Conservation (phyloP, 495 filamentous ascomycete genomes). For the Aspergillus bertholletiae region DNA sequence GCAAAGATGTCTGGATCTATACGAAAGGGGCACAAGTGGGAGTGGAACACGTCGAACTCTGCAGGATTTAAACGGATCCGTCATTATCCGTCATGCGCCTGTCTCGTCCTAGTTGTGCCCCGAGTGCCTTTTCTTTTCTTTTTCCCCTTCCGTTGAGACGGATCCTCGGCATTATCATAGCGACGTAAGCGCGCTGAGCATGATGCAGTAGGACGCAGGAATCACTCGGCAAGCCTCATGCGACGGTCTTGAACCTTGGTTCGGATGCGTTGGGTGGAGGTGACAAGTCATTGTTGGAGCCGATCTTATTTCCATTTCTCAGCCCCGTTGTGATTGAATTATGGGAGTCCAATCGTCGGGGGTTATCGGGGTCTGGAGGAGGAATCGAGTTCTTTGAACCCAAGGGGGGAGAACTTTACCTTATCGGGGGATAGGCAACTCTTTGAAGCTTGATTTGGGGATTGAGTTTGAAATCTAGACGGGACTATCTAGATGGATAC, state of each 20-base stretch:
- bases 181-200: neutral
- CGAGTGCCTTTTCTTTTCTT: neutral
- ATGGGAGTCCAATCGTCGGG: neutral
- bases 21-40: slow-evolving; percentile 2
- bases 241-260: neutral
- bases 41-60: slow-evolving; percentile 7
- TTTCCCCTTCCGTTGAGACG: neutral
- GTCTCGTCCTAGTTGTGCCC: neutral
- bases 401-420: neutral
- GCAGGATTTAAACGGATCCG: neutral
- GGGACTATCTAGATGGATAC: neutral
- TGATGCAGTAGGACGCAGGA: neutral
- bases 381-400: no score
- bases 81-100: neutral
- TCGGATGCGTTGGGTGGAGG: neutral
- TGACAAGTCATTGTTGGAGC: neutral
- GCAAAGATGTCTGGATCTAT: neutral
- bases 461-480: neutral
- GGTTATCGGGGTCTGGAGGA: neutral
- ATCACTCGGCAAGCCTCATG: neutral
- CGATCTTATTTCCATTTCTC: neutral
- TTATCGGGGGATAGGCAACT: neutral
- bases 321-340: neutral
- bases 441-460: neutral
- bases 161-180: neutral